Percentiles rank a stretch among this genome's conserved stretches.
These are phyloP conservation scores for Gaeumannomyces tritici DNA, from an alignment of 2,329 filamentous ascomycete genomes.

Conservation along the genomic window DNA sequence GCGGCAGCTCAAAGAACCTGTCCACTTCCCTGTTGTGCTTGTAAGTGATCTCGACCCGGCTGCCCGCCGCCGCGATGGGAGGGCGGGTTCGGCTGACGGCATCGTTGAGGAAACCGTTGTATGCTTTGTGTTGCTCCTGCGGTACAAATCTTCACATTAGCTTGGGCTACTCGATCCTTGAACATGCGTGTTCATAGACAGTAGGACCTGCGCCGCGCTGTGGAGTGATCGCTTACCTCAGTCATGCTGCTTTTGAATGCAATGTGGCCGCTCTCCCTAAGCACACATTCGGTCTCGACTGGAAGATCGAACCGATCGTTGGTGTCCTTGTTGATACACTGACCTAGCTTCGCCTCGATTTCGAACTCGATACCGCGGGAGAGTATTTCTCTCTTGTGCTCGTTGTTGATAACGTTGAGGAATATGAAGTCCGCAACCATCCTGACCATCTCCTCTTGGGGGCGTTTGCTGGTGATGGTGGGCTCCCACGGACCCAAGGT, in stretches of 20 bases:
- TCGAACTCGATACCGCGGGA: constrained; percentile 68
- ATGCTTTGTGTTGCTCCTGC: constrained; percentile 67
- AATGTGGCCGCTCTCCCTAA: constrained; percentile 50
- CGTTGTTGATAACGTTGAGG: constrained; percentile 55
- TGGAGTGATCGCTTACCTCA: constrained; percentile 45
- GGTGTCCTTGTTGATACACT: constrained; percentile 64
- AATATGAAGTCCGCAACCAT: constrained; percentile 76
- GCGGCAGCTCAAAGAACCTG: constrained; percentile 68
- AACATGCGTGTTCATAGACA: no score
- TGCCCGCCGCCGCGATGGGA: constrained; percentile 34
- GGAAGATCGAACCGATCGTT: constrained; percentile 59
- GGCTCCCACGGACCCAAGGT: constrained; percentile 51
- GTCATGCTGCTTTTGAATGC: constrained; percentile 87
- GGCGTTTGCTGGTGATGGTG: constrained; percentile 60
- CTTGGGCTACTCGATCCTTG: background rate
- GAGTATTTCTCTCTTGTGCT: constrained; percentile 54
- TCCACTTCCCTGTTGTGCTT: constrained; percentile 81
- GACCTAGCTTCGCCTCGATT: constrained; percentile 89
- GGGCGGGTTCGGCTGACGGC: constrained; percentile 50
- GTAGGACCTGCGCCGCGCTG: background rate
- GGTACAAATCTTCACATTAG: background rate
- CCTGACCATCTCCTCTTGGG: constrained; percentile 66
- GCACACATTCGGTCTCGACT: constrained; percentile 60
- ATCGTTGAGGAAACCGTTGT: constrained; percentile 79
- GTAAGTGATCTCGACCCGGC: constrained; percentile 59